phyloP scores from a whole-genome alignment of 331 rosid genomes.

The Ulmus americana region DNA sequence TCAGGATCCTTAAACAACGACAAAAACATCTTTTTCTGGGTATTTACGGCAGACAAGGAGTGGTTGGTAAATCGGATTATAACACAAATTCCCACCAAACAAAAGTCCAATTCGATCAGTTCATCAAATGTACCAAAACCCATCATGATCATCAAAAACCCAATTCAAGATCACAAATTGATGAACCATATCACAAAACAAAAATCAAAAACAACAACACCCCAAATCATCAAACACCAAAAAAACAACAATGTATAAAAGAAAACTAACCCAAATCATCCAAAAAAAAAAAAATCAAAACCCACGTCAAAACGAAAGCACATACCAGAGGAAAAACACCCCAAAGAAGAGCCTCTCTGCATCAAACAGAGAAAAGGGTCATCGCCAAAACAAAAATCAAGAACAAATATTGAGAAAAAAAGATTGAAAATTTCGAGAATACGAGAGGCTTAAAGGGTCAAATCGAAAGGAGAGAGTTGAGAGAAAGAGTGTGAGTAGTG shows the following conservation, averaged over 20 bases:
- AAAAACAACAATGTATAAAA: constrained; percentile 14
- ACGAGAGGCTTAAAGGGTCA: constrained; percentile 10
- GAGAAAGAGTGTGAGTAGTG: constrained; percentile 15
- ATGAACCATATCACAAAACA: not conserved
- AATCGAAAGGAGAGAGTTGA: not conserved
- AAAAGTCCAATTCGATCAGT: constrained; percentile 11
- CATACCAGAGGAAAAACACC: constrained; percentile 18
- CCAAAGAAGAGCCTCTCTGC: constrained; percentile 4
- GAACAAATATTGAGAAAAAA: constrained; percentile 14
- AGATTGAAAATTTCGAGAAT: constrained; percentile 8
- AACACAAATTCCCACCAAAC: not conserved
- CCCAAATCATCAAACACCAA: not conserved
- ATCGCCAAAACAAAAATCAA: constrained; percentile 2
- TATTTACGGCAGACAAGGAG: not conserved
- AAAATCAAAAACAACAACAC: not conserved
- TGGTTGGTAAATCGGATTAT: constrained; percentile 5
- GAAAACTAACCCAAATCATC: not conserved
- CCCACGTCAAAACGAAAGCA: constrained; percentile 7
- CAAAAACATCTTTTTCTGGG: not conserved
- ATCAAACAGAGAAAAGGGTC: constrained; percentile 13
- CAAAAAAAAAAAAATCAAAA: not conserved
- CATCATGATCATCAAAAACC: constrained; percentile 23
- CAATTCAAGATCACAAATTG: constrained; percentile 16
- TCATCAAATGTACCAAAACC: constrained; percentile 21
- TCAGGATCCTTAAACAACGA: not conserved